Evolutionary conservation across 306 rosid species (phyloP).

Genomic region (Prunus salicina): DNA sequence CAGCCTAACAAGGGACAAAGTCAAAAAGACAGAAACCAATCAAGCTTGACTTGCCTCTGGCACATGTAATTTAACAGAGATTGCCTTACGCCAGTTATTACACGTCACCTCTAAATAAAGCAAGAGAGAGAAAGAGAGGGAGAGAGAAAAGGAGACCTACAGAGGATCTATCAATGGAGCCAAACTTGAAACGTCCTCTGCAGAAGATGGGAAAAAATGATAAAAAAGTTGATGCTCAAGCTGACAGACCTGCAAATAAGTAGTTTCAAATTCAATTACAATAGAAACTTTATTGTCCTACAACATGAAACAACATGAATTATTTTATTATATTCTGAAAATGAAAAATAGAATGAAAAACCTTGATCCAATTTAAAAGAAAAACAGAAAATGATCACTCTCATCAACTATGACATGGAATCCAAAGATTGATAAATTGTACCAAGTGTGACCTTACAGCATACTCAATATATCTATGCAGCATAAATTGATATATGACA

Average conservation of each 20-base stretch:
- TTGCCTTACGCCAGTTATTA: not conserved
- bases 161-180: conserved; percentile 93
- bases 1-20: not conserved
- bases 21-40: not conserved
- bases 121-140: not conserved
- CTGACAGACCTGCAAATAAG: conserved; percentile 85
- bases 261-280: conserved; percentile 16
- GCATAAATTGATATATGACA: not conserved
- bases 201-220: conserved; percentile 94
- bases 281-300: not conserved
- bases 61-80: not conserved
- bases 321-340: not conserved
- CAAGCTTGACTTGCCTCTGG: not conserved
- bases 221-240: conserved; percentile 93
- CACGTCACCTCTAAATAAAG: not conserved
- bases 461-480: not conserved
- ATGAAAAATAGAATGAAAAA: not conserved
- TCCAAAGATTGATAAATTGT: not conserved
- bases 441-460: not conserved
- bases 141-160: conserved; percentile 47
- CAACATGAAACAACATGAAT: not conserved
- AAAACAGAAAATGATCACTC: too few species aligned
- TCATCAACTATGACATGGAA: not conserved
- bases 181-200: conserved; percentile 85
- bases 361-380: not conserved